These are phyloP conservation scores for Anisogramma anomala DNA, from an alignment of 2,329 filamentous ascomycete genomes.

Conservation along the genomic window DNA sequence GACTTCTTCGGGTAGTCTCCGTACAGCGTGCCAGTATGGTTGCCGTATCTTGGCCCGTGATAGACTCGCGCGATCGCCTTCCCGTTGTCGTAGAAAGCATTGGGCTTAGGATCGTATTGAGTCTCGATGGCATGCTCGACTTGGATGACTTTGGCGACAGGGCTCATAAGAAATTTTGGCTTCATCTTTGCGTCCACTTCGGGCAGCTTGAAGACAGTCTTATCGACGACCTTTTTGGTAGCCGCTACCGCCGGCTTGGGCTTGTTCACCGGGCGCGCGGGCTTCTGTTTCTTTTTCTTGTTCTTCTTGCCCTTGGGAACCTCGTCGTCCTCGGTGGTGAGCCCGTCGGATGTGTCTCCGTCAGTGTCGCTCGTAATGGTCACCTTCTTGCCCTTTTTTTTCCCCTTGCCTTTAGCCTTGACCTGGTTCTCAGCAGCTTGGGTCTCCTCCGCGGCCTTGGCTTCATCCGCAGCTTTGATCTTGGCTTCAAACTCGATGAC, in stretches of 20 bases:
- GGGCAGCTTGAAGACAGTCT: constrained; percentile 9
- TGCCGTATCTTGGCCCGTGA: constrained; percentile 44
- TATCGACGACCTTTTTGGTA: constrained; percentile 12
- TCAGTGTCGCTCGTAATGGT: constrained; percentile 3
- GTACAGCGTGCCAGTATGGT: constrained; percentile 36
- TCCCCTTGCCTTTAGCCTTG: constrained; percentile 6
- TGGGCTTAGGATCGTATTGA: constrained; percentile 42
- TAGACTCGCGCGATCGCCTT: constrained; percentile 45
- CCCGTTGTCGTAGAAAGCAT: constrained; percentile 46
- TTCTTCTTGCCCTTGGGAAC: constrained; percentile 12
- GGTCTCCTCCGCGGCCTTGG: neutral
- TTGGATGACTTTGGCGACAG: constrained; percentile 38
- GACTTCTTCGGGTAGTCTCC: constrained; percentile 2
- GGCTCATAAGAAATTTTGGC: constrained; percentile 36
- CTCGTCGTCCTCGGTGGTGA: constrained; percentile 10
- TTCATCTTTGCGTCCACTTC: constrained; percentile 16
- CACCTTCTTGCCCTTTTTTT: constrained; percentile 16
- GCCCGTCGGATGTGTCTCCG: constrained; percentile 3
- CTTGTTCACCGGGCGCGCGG: constrained; percentile 1
- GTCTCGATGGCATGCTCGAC: constrained; percentile 45
- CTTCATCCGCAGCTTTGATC: neutral
- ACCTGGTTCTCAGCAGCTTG: neutral
- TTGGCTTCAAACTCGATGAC: constrained; percentile 10
- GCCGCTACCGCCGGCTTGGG: constrained; percentile 8
- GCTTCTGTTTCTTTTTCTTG: constrained; percentile 7